Evolutionary conservation across 1,284 basidiomycete genomes (phyloP).

Genomic region (Phellopilus nigrolimitatus): DNA sequence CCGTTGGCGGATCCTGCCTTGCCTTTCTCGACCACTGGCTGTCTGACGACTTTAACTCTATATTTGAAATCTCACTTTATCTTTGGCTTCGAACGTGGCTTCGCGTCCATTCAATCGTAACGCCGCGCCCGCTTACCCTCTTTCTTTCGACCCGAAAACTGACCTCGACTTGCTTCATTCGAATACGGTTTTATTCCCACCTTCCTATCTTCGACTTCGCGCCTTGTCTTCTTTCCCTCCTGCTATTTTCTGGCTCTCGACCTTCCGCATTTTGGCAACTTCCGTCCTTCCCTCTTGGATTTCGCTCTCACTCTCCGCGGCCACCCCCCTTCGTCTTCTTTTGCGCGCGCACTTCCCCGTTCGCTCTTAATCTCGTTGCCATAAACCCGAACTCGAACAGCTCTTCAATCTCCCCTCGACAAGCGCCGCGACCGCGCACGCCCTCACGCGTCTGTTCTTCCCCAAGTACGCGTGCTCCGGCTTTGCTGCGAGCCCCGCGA

Average conservation of each 20-base stretch:
- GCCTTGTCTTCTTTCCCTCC: no score
- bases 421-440: conserved; percentile 2
- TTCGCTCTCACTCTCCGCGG: not conserved
- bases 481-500: not conserved
- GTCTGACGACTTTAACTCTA: not conserved
- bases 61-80: not conserved
- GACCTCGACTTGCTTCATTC: not conserved
- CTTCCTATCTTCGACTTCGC: not conserved
- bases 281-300: not conserved
- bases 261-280: not conserved
- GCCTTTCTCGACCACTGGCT: no score
- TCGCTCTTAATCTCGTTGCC: not conserved
- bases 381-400: not conserved
- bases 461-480: not conserved
- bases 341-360: not conserved
- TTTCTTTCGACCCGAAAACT: not conserved
- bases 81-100: not conserved
- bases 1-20: no score
- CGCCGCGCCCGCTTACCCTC: not conserved
- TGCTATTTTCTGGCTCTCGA: not conserved
- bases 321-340: not conserved
- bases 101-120: not conserved
- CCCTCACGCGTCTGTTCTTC: not conserved
- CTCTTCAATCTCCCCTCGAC: conserved; percentile 5
- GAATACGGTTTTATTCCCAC: not conserved